Conservation (phyloP, 148 eudicot species). For the Camellia lanceoleosa region DNA sequence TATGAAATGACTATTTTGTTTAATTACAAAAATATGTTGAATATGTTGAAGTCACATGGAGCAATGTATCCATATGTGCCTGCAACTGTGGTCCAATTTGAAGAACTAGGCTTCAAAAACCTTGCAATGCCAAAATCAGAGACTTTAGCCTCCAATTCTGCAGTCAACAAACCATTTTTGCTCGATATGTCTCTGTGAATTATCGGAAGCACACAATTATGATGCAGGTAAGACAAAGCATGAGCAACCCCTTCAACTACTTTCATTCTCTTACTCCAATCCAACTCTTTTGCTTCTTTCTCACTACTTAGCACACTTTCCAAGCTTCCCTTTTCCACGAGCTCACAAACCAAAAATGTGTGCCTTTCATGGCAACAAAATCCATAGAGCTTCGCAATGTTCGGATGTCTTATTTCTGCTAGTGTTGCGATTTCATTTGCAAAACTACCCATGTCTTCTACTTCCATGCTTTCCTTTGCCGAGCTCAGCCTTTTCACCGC, state of each 20-base stretch:
- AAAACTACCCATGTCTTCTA: constrained; percentile 7
- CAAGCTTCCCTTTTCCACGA: constrained; percentile 15
- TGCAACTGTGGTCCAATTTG: constrained; percentile 4
- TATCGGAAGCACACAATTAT: constrained; percentile 3
- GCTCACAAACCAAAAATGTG: constrained; percentile 6
- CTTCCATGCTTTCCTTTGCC: neutral
- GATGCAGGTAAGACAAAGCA: constrained; percentile 12
- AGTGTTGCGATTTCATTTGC: constrained; percentile 20
- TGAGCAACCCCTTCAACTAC: neutral
- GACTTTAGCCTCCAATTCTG: constrained; percentile 10
- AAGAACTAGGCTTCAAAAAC: constrained; percentile 6
- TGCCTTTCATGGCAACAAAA: neutral
- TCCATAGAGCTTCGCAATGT: constrained; percentile 11
- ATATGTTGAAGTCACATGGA: neutral
- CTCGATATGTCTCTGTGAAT: constrained; percentile 11
- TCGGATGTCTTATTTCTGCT: constrained; percentile 3
- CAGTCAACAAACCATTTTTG: neutral
- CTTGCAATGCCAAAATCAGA: constrained; percentile 13
- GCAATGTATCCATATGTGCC: constrained; percentile 14
- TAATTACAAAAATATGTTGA: neutral
- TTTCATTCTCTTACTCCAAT: constrained; percentile 11
- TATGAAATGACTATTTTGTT: no score
- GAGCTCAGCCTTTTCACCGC: constrained; percentile 24
- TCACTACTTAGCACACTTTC: neutral
- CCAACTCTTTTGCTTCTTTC: constrained; percentile 9